phyloP scores from a whole-genome alignment of 2,329 filamentous ascomycete species.

The Paecilomyces dactylethromorphus region DNA sequence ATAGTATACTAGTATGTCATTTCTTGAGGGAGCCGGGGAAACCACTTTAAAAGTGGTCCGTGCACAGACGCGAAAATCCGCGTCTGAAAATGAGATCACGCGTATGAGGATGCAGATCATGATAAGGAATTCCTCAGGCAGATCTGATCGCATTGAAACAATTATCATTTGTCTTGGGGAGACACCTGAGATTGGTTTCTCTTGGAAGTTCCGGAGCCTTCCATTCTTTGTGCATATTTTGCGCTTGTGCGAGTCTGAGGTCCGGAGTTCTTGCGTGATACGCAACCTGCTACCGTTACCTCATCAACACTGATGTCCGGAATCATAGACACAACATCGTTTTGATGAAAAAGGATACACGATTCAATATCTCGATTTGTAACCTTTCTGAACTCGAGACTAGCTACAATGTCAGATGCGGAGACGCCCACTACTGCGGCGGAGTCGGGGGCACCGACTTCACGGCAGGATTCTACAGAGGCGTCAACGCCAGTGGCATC shows the following conservation, averaged over 20 bases:
- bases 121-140: background rate
- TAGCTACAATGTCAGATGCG: constrained; percentile 17
- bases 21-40: background rate
- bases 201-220: background rate
- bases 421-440: constrained; percentile 19
- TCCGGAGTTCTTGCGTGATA: background rate
- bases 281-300: background rate
- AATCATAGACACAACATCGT: background rate
- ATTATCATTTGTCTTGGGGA: background rate
- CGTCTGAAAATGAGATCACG: constrained; percentile 9
- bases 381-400: background rate
- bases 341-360: background rate
- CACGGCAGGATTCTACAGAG: constrained; percentile 21
- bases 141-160: background rate
- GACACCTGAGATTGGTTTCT: background rate
- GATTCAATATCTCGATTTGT: background rate
- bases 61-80: constrained; percentile 28
- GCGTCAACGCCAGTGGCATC: constrained; percentile 22
- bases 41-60: constrained; percentile 24
- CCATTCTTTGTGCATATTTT: background rate
- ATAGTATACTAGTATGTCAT: background rate
- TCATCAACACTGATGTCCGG: background rate
- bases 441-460: constrained; percentile 18
- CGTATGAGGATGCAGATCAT: background rate
- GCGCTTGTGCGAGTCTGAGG: background rate